phyloP scores from a whole-genome alignment of 768 basidiomycete genomes.

The Suillus decipiens region DNA sequence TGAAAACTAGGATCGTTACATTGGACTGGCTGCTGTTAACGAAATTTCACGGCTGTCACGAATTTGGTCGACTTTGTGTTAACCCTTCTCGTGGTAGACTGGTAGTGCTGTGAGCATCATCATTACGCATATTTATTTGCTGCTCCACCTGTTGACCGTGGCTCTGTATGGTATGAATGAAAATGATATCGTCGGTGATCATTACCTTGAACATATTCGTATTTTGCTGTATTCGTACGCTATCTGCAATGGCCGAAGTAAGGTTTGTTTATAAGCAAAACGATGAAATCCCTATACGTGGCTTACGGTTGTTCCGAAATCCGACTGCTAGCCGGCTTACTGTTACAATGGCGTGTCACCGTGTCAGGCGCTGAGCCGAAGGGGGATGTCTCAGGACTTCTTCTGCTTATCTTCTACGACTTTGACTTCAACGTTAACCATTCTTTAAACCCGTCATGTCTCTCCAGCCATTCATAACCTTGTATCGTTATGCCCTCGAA shows the following conservation, averaged over 20 bases:
- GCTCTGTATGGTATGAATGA: slow-evolving; percentile 16
- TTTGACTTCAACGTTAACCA: background rate
- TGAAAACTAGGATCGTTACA: background rate
- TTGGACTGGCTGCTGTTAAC: too few relatives aligned
- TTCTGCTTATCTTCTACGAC: background rate
- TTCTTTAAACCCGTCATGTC: slow-evolving; percentile 28
- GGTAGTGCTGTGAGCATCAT: background rate
- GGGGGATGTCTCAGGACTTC: background rate
- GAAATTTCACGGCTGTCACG: background rate
- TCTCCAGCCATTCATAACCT: slow-evolving; percentile 43
- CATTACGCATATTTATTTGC: background rate
- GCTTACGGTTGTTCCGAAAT: background rate
- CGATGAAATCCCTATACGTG: background rate
- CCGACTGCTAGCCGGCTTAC: slow-evolving; percentile 1
- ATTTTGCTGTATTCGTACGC: background rate
- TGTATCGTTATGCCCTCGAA: slow-evolving; percentile 53
- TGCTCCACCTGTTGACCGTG: slow-evolving; percentile 10
- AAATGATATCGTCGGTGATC: background rate
- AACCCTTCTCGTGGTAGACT: background rate
- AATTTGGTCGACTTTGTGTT: background rate
- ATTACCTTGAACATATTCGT: background rate
- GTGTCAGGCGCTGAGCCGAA: background rate
- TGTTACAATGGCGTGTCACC: background rate
- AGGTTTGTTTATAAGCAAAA: background rate
- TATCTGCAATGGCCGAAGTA: background rate